These are phyloP conservation scores for Calonectria pseudoreteaudii DNA, from an alignment of 2,329 filamentous ascomycete genomes.

Conservation along the genomic window DNA sequence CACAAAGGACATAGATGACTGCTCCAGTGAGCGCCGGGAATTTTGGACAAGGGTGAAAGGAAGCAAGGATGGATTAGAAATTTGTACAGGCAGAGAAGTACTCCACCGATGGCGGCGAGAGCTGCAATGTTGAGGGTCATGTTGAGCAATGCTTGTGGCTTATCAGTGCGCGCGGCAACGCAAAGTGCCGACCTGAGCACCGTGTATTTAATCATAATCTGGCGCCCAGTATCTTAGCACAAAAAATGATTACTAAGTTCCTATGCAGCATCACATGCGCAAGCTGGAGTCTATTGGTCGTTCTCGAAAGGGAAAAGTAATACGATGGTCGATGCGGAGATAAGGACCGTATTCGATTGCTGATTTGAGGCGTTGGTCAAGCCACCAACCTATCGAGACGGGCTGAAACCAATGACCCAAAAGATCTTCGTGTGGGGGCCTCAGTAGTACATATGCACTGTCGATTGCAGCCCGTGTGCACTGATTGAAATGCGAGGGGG, in stretches of 20 bases:
- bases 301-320: background rate
- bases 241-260: background rate
- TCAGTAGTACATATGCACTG: background rate
- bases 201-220: background rate
- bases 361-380: background rate
- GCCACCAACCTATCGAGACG: background rate
- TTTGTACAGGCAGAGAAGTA: background rate
- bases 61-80: background rate
- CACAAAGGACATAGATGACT: slow-evolving; percentile 35
- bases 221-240: background rate
- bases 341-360: background rate
- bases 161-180: background rate
- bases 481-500: background rate
- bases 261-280: background rate
- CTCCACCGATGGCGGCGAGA: background rate
- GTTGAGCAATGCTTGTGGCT: background rate
- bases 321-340: background rate
- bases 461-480: background rate
- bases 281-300: background rate
- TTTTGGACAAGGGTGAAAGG: slow-evolving; percentile 44
- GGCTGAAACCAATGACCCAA: background rate
- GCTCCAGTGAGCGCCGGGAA: slow-evolving; percentile 38
- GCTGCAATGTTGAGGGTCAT: background rate
- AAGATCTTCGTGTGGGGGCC: background rate
- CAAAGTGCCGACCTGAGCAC: background rate